Evolutionary conservation across 2,329 filamentous ascomycete species (phyloP), one percentile per base, ranked within the genome.

Genomic region (Cladosporium sphaerospermum): DNA sequence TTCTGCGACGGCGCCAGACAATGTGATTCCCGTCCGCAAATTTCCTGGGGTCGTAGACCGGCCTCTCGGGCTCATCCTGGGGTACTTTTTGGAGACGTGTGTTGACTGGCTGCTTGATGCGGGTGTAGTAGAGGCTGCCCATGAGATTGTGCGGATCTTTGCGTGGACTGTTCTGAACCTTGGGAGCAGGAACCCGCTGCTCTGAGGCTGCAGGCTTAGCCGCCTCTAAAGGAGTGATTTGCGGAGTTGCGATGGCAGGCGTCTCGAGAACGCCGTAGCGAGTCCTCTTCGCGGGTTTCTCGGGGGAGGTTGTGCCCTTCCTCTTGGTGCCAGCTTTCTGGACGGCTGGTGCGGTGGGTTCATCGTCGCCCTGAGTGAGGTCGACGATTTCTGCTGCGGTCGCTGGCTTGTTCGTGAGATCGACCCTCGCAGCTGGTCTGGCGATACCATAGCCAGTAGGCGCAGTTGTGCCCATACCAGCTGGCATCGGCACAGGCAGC

Each of bases 141-240:
- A 41, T 39, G 11, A 50, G 39, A 34, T 50, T 50, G 47, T 50
- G 13, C 32, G 47, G 47, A 14, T 50, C 47, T n/a, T 10, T 39
- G 10, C 37, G 28, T 28, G 23, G 23, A 28, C 23, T 7, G 7
- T 7, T 5, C 23, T 28, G 23, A 7, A 7, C 23, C 23, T 28
- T 28, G 23, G 23, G 7, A 28, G 23, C 23, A 7, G 23, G 23
- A 28, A 7, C 23, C 23, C 7, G 23, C 23, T 28, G 23, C 5
- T 28, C 23, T 28, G 7, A 28, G 23, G 23, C 23, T 28, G 23
- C 3, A 28, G 23, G 23, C 23, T 28, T 28, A 28, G 23, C 23
- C 23, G 23, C 23, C 23, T 28, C 23, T 28, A 28, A 4, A 28
- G 6, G n/a, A 33, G 4, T 23, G 9, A 18, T 13, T 14, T 3